Evolutionary conservation across 164 flowering plant species (phyloP).

Genomic region (Vitis amurensis): DNA sequence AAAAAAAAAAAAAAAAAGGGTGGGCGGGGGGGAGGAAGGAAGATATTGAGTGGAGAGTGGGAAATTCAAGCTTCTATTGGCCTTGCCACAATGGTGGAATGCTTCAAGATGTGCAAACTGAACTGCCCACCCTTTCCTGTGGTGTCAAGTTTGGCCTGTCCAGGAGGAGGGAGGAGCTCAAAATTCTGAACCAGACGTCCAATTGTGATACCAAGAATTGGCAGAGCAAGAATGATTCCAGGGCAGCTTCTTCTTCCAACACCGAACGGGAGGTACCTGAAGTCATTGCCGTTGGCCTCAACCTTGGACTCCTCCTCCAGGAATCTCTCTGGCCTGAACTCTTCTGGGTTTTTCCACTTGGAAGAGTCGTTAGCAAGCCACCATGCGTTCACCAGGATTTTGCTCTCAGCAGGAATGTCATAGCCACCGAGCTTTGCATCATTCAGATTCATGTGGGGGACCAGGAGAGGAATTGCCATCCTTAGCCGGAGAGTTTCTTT

Average conservation of each 20-base stretch:
- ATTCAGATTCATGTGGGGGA: slow-evolving; percentile 93
- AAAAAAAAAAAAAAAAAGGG: no score
- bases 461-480: slow-evolving; percentile 91
- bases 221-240: slow-evolving; percentile 85
- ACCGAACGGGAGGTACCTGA: slow-evolving; percentile 80
- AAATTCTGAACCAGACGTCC: slow-evolving; percentile 91
- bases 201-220: slow-evolving; percentile 78
- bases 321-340: slow-evolving; percentile 87
- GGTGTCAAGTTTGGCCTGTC: slow-evolving; percentile 67
- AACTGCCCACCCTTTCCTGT: slow-evolving; percentile 88
- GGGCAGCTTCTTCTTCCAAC: slow-evolving; percentile 93
- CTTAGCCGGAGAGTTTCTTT: slow-evolving; percentile 83
- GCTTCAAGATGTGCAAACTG: slow-evolving; percentile 87
- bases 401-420: slow-evolving; percentile 94
- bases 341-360: slow-evolving; percentile 74
- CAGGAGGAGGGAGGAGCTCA: slow-evolving; percentile 85
- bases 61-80: slow-evolving; percentile 45
- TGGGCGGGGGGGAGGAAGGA: background rate
- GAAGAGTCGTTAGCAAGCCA: slow-evolving; percentile 83
- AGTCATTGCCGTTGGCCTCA: slow-evolving; percentile 88
- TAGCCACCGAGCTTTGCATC: slow-evolving; percentile 80
- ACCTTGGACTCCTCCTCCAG: slow-evolving; percentile 81
- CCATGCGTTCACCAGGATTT: slow-evolving; percentile 92
- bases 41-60: background rate
- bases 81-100: slow-evolving; percentile 82